Percentiles rank a stretch among this genome's conserved stretches.
These are phyloP conservation scores for Hypoxylon sp. DNA, from an alignment of 2,329 filamentous ascomycete genomes.

Conservation along the genomic window DNA sequence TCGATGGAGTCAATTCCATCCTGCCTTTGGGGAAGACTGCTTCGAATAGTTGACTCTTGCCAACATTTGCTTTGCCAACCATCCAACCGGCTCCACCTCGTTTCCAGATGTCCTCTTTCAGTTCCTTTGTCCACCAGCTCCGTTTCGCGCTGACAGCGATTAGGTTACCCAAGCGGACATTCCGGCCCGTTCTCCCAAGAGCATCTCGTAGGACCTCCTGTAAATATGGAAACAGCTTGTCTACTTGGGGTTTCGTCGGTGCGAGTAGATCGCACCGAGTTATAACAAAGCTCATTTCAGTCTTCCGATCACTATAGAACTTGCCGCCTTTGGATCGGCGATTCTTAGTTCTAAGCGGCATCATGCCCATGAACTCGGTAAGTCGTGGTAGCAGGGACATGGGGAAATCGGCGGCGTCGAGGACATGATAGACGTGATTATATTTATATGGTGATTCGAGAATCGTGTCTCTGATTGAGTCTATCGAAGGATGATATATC, in stretches of 20 bases:
- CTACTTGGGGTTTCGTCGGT: conserved; percentile 86
- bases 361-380: conserved; percentile 76
- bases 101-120: conserved; percentile 89
- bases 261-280: conserved; percentile 90
- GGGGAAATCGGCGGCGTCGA: conserved; percentile 97
- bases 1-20: conserved; percentile 60
- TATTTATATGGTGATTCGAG: conserved; percentile 89
- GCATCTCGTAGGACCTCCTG: conserved; percentile 82
- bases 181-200: conserved; percentile 75
- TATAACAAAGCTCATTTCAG: conserved; percentile 90
- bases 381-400: conserved; percentile 90
- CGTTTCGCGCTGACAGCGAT: conserved; percentile 87
- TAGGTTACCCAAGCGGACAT: conserved; percentile 89
- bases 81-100: conserved; percentile 93
- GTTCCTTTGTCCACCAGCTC: conserved; percentile 89
- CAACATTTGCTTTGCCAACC: conserved; percentile 98
- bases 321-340: conserved; percentile 78
- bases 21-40: conserved; percentile 86
- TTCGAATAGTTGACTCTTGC: conserved; percentile 93
- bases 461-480: conserved; percentile 86
- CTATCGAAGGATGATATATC: conserved; percentile 85
- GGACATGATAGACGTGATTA: conserved; percentile 95
- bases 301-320: conserved; percentile 77
- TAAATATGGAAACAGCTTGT: conserved; percentile 88
- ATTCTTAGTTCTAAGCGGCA: conserved; percentile 83